Base-by-base conservation (phyloP, 1,284 basidiomycete genomes). In the Cystobasidiaceae sp. region DNA sequence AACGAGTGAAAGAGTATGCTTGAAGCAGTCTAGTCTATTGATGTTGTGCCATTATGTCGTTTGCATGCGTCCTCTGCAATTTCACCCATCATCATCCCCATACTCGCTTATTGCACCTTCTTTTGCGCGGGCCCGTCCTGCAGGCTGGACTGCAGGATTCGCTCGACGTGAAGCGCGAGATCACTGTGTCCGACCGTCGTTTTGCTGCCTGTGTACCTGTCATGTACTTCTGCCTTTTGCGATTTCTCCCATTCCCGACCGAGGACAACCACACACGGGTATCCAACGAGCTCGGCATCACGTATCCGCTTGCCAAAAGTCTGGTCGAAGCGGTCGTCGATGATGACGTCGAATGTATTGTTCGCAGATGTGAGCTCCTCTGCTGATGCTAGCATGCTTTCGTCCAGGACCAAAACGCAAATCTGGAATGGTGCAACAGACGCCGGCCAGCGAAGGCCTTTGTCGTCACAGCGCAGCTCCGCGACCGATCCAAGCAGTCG, bases 211-310 rank as follows among this genome's bases (percentile, higher is more conserved):
- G 46, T 44, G 41, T 6, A 9, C 23, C 65, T 25, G n/a, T 33
- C 41, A 21, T 48, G 58, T n/a, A 71, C 46, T 28, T 76, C 74
- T 15, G 75, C 61, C 21, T 71, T 50, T 17, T 67, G 57, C 17
- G 61, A 63, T 44, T 67, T 51, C 4, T 70, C 67, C 55, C 67
- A 75, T 23, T 68, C 67, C 21, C 72, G 71, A 17, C 77, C 76
- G 3, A 77, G 30, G 4, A 78, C 60, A 23, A 75, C 59, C 0
- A 76, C 57, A 28, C 63, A 67, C 1, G 70, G 61, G 55, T 74
- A 75, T 17, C 77, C 77, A 1, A 74, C 62, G 2, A 78, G 66
- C 32, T 78, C 76, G 0, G 74, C 73, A 51, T 78, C 77, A 7
- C 70, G 73, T n/a, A 78, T 62, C 43, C 73, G 71, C 17, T 68